Conservation (phyloP, 2,329 filamentous ascomycete genomes). For the Verticillium tricorpus region DNA sequence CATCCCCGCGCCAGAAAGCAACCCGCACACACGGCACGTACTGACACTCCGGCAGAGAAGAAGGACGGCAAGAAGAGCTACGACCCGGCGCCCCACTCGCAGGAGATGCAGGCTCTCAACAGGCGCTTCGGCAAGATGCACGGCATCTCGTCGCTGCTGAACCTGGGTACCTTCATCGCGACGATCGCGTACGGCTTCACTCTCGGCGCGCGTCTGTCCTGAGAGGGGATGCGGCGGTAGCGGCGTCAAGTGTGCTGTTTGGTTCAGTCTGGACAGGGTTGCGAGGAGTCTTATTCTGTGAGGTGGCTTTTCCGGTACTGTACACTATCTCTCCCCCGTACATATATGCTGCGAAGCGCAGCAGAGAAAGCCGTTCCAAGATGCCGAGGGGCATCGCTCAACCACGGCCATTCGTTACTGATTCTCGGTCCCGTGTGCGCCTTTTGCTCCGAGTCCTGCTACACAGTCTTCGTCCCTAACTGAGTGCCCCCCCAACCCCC, state of each 20-base stretch:
- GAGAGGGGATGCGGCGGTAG: conserved; percentile 4
- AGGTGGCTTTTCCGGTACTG: not conserved
- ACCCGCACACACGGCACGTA: not conserved
- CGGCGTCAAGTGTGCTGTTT: not conserved
- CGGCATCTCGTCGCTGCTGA: conserved; percentile 74
- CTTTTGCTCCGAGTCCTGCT: too few relatives aligned
- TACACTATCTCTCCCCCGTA: not conserved
- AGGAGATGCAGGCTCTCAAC: conserved; percentile 79
- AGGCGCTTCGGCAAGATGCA: conserved; percentile 76
- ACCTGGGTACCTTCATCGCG: conserved; percentile 65
- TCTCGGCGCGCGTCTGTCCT: conserved; percentile 59
- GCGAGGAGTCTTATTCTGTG: not conserved
- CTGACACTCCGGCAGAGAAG: conserved; percentile 51
- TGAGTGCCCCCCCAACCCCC: too few relatives aligned
- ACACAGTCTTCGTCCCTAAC: too few relatives aligned
- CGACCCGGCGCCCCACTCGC: conserved; percentile 72
- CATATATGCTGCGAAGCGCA: not conserved
- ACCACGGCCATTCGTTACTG: not conserved
- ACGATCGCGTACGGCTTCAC: conserved; percentile 75
- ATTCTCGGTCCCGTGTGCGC: not conserved
- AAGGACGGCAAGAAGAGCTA: conserved; percentile 85
- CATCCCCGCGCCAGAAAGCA: not conserved
- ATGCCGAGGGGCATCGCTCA: not conserved
- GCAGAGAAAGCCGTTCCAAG: not conserved
- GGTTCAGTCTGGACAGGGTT: not conserved